Evolutionary conservation across 345 rosid genomes (phyloP), one percentile per base, ranked within the genome.

Genomic region (Linum tenue): DNA sequence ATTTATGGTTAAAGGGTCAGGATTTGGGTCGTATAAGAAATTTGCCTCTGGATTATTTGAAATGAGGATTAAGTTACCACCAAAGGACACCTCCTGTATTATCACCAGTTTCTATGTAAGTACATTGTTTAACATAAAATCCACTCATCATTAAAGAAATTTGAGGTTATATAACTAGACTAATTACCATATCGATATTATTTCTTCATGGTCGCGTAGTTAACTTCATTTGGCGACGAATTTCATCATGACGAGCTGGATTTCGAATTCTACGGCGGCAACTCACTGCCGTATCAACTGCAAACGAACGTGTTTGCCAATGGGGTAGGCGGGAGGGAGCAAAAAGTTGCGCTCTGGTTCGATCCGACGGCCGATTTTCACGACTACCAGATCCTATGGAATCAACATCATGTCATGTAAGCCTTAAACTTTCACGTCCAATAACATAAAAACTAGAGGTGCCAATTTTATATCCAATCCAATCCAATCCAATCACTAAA

Each of bases 251-350:
- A 86, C 55, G 95, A 90, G 72, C 37, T 83, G 15, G 97, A 88
- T 75, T 82, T 88, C 12, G 92, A 90, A 78, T 90, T 90, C 67
- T 64, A 84, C 39, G 97, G 97, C 0, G 82, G 82, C 42, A 71
- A 60, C 66, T 79, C 76, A 81, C 89, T 87, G 66, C 87, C 90
- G 5, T 69, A 69, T 44, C 44, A 50, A 6, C 55, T 88, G 44
- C 91, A 90, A 14, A 90, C 95, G 42, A 88, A 88, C 60, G 85
- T 88, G 50, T 86, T 70, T 39, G 68, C 65, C 10, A 65, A 76
- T 48, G 95, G 88, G 2, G 53, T 31, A 4, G 97, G 95, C 39
- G 31, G 70, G 38, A 77, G 88, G 71, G 95, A 90, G 69, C 86
- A 90, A 71, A 78, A 81, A 67, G 17, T 75, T 53, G 31, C 17